Evolutionary conservation across 129 eudicot species (phyloP).

Genomic region (Flaveria trinervia): DNA sequence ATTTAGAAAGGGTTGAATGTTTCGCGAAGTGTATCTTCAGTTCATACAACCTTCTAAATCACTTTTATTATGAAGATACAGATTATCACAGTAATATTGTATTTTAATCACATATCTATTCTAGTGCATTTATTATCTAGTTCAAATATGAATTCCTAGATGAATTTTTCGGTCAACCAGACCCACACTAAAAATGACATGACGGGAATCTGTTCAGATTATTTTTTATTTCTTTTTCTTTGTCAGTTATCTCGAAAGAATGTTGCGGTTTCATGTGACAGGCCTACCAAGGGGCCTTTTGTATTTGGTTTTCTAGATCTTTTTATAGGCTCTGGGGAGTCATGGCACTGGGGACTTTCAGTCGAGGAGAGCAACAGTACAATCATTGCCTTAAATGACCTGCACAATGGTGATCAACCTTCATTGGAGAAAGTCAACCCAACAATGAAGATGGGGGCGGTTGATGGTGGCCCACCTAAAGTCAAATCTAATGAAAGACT

Average conservation of each 20-base stretch:
- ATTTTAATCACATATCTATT: not conserved
- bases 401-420: constrained; percentile 27
- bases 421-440: constrained; percentile 44
- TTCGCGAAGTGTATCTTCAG: not conserved
- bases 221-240: not conserved
- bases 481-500: constrained; percentile 32
- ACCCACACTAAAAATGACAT: not conserved
- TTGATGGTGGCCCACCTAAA: constrained; percentile 39
- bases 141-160: not conserved
- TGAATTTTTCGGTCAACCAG: not conserved
- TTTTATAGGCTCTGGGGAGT: constrained; percentile 88
- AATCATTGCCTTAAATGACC: constrained; percentile 33
- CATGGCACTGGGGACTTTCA: constrained; percentile 80
- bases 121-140: not conserved
- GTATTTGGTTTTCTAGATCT: constrained; percentile 77
- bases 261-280: constrained; percentile 41
- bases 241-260: constrained; percentile 42
- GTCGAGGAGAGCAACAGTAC: constrained; percentile 51
- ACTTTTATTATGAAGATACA: not conserved
- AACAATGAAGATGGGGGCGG: constrained; percentile 39
- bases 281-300: constrained; percentile 60
- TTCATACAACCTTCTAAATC: not conserved
- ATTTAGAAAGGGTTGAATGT: not conserved
- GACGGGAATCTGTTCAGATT: not conserved
- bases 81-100: not conserved